Evolutionary conservation across 345 rosid species (phyloP).

Genomic region (Sisymbrium irio): DNA sequence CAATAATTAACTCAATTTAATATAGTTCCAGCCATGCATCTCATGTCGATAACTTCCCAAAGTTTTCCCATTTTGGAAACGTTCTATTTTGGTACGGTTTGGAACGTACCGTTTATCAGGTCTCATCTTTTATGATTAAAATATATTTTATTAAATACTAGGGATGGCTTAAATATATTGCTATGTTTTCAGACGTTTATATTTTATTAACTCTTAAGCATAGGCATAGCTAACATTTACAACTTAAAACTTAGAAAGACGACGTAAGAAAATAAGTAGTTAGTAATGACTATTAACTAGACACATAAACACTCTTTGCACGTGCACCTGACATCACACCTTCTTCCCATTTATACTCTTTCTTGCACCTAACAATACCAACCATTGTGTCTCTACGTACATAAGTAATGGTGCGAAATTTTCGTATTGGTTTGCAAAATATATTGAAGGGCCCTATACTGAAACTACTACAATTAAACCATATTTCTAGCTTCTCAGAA

Average conservation of each 20-base stretch:
- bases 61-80: slow-evolving; percentile 16
- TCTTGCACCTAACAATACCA: slow-evolving; percentile 39
- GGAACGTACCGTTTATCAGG: too few species aligned
- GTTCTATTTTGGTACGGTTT: too few species aligned
- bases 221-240: slow-evolving; percentile 12
- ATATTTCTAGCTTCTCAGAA: neutral
- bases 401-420: neutral
- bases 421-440: neutral
- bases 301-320: slow-evolving; percentile 37
- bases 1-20: neutral
- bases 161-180: neutral
- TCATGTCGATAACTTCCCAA: slow-evolving; percentile 16
- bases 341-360: slow-evolving; percentile 36
- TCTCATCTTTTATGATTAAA: slow-evolving; percentile 3
- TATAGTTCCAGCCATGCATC: neutral
- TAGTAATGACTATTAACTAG: neutral
- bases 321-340: slow-evolving; percentile 43
- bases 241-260: neutral
- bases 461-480: neutral
- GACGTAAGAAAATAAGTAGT: neutral
- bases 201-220: neutral
- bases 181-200: slow-evolving; percentile 12
- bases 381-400: slow-evolving; percentile 31
- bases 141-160: neutral
- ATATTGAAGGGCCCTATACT: neutral